Conservation (phyloP, 164 flowering plant species). For the Houttuynia cordata region DNA sequence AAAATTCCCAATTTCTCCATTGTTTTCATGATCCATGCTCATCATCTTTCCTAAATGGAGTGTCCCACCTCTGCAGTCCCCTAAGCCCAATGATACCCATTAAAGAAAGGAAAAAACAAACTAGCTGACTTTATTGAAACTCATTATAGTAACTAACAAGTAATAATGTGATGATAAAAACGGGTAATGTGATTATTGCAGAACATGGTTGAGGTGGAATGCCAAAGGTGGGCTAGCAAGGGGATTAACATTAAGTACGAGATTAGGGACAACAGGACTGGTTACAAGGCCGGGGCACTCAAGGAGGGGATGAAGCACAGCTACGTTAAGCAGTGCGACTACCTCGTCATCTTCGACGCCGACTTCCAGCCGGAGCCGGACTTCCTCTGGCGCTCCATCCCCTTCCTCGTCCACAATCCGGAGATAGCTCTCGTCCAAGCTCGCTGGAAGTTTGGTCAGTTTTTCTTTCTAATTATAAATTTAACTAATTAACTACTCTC, state of each 20-base stretch:
- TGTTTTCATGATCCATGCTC: neutral
- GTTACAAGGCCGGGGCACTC: conserved; percentile 12
- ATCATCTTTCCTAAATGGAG: neutral
- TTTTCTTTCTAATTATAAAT: neutral
- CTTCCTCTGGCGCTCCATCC: conserved; percentile 47
- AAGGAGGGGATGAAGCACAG: conserved; percentile 30
- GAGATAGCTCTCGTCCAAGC: conserved; percentile 43
- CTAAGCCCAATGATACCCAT: neutral
- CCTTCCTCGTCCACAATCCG: conserved; percentile 47
- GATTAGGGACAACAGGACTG: conserved; percentile 1
- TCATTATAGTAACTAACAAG: neutral
- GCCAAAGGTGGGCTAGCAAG: conserved; percentile 12
- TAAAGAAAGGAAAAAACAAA: no score
- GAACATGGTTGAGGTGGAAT: conserved; percentile 11
- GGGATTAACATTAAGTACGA: conserved; percentile 12
- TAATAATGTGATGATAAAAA: no score
- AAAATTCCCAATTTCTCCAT: neutral
- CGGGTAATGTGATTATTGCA: neutral
- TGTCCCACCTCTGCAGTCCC: neutral
- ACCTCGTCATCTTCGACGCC: conserved; percentile 59
- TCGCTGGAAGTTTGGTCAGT: conserved; percentile 70
- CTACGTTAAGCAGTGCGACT: conserved; percentile 55
- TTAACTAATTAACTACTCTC: no score
- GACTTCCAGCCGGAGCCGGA: conserved; percentile 23
- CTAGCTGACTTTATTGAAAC: neutral